Base-by-base conservation (phyloP, 805 yeast species). In the Metschnikowia cubensis region DNA sequence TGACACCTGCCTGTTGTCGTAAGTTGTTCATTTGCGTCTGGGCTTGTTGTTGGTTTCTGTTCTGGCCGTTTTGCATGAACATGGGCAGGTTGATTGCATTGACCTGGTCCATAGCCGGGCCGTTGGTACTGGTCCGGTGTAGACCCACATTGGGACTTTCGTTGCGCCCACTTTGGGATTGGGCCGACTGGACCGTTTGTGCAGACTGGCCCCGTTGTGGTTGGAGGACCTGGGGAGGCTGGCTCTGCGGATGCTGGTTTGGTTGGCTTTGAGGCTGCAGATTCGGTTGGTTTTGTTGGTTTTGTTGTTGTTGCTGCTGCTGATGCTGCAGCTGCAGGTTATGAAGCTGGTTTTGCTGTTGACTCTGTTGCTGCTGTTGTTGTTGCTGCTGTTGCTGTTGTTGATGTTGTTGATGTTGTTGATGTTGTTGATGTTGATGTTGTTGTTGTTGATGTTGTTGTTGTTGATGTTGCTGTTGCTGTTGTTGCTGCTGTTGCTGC, bases 21-120 rank as follows among this genome's bases (percentile, higher is more conserved):
- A 74, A 61, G 52, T 69, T 75, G 57, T 73, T 76, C 82, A 76
- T 75, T 60, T 77, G 82, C 39, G 64, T 66, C 58, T 76, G 82
- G 3, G 80, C 76, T 48, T 69, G 76, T 52, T 73, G 77, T 51
- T 75, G 79, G 37, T 68, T 68, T 34, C 69, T 54, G 50, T 69
- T 68, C 41, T 65, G 67, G 22, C 52, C 50, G 18, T 52, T 58
- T 18, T 60, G 58, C 53, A 64, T 49, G 50, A 59, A 67, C 52
- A 70, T 59, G 51, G 65, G 71, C 49, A 68, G 73, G 49, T 63
- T 71, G 44, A 60, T 45, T 20, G 22, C 39, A 13, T 36, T 36
- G 22, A 48, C 58, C 45, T 56, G 40, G 45, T 43, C 53, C 47
- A 49, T 45, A 54, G 45, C 57, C 65, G 34, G 42, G n/a, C 48